Evolutionary conservation across 2,329 filamentous ascomycete species (phyloP).

Genomic region (Pseudodiploospora longispora): DNA sequence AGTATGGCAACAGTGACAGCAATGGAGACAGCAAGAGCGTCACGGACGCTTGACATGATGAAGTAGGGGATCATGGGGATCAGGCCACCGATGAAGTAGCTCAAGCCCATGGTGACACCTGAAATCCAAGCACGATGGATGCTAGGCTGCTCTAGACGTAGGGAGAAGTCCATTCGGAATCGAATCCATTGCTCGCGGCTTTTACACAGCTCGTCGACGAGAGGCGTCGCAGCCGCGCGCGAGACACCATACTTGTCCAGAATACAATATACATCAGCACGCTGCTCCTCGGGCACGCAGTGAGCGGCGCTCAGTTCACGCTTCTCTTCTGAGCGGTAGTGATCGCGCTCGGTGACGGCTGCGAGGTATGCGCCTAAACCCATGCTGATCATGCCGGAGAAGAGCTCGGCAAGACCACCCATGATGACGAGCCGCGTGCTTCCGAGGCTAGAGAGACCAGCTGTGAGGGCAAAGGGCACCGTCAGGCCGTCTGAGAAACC

Average conservation of each 20-base stretch:
- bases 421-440: constrained; percentile 60
- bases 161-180: constrained; percentile 54
- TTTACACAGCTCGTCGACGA: constrained; percentile 42
- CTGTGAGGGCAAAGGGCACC: constrained; percentile 71
- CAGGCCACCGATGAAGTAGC: constrained; percentile 63
- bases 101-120: constrained; percentile 57
- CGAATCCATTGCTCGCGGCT: constrained; percentile 41
- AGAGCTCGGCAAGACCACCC: constrained; percentile 66
- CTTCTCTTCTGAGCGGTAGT: constrained; percentile 40
- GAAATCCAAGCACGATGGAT: constrained; percentile 42
- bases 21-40: constrained; percentile 52
- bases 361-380: constrained; percentile 67
- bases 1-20: constrained; percentile 52
- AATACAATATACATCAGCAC: constrained; percentile 41
- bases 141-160: constrained; percentile 37
- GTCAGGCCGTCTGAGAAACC: constrained; percentile 73
- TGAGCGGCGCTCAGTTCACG: constrained; percentile 36
- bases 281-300: constrained; percentile 34
- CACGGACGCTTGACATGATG: constrained; percentile 36
- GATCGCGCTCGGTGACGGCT: constrained; percentile 47
- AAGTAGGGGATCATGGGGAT: constrained; percentile 68
- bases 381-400: constrained; percentile 71
- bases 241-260: constrained; percentile 43
- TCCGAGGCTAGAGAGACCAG: constrained; percentile 60
- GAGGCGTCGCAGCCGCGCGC: constrained; percentile 29